Evolutionary conservation across 176 grass and related monocot genomes (phyloP), one percentile per base, ranked within the genome.

Genomic region (Echinochloa phyllopogon): DNA sequence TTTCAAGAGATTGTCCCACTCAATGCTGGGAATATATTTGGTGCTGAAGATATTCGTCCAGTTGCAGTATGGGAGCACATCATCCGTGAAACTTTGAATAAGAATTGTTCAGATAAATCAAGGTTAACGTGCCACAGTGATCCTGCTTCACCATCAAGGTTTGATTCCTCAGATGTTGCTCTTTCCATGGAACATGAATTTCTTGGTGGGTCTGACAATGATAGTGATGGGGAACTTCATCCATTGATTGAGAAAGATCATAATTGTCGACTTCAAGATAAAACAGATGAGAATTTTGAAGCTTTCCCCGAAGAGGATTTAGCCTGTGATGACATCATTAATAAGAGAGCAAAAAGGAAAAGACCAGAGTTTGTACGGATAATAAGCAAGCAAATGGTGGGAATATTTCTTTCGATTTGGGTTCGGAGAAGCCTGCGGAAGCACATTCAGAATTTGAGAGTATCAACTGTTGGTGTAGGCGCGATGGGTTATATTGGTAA

Each of bases 361-460:
- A 89, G 21, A 21, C 69, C 85, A 84, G 65, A 79, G 13, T 95
- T 93, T 77, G 85, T 95, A n/a, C 65, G 92, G 36, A 93, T 95
- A 87, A 82, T 95, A 88, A 95, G 95, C 81, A 98, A 98, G 80
- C 92, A 98, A 86, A 98, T 98, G 95, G 95, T 95, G 43, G 95
- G 95, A 10, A 77, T 95, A 85, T 93, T 83, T 86, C 82, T 93
- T 69, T 92, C 95, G 3, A 86, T 98, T 81, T 98, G 95, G 92
- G 92, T 95, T 25, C 79, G 82, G 13, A 91, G 84, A 91, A 91
- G 89, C 74, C 65, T 98, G 41, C 66, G 87, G 74, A 93, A 84
- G 86, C 87, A 92, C 84, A 89, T 98, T 87, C 87, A 90, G 75
- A 98, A 98, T 89, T 83, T 98, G 83, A 92, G 87, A 63, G 92